A percentile compares a stretch with the other conserved stretches of the same genome.
Evolutionary conservation across 2,329 filamentous ascomycete species (phyloP).

Genomic region (Curvularia eragrostidis): DNA sequence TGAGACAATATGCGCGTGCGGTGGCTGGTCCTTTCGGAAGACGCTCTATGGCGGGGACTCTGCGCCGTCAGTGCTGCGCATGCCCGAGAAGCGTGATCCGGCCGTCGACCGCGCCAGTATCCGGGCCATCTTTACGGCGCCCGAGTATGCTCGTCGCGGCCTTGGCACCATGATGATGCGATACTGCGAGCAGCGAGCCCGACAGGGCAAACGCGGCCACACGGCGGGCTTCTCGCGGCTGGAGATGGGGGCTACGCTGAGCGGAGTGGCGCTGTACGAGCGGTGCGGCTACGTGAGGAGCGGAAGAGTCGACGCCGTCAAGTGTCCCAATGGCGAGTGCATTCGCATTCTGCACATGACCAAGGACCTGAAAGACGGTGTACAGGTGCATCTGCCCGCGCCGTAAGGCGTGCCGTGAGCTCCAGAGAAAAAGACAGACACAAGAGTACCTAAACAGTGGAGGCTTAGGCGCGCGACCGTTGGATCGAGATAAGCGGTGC

Average conservation of each 20-base stretch:
- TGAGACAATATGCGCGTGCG: slow-evolving; percentile 40
- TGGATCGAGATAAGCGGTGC: background rate
- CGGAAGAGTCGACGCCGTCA: slow-evolving; percentile 41
- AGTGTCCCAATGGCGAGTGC: slow-evolving; percentile 45
- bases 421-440: too few relatives aligned
- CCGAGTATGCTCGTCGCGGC: slow-evolving; percentile 36
- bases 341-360: slow-evolving; percentile 46
- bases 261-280: slow-evolving; percentile 45
- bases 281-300: slow-evolving; percentile 45
- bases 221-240: slow-evolving; percentile 36
- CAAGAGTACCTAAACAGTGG: background rate
- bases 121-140: slow-evolving; percentile 47
- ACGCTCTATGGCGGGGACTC: slow-evolving; percentile 47
- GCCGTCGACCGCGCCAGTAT: slow-evolving; percentile 41
- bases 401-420: background rate
- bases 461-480: background rate
- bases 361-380: slow-evolving; percentile 33
- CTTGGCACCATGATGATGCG: slow-evolving; percentile 50
- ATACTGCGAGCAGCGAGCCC: slow-evolving; percentile 42
- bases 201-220: slow-evolving; percentile 21
- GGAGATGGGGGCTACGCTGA: slow-evolving; percentile 48
- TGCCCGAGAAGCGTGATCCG: slow-evolving; percentile 42
- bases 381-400: background rate
- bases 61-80: slow-evolving; percentile 38
- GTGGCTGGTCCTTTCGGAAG: slow-evolving; percentile 46